phyloP scores from a whole-genome alignment of 495 filamentous ascomycete genomes.

The Penicillium cinerascens region DNA sequence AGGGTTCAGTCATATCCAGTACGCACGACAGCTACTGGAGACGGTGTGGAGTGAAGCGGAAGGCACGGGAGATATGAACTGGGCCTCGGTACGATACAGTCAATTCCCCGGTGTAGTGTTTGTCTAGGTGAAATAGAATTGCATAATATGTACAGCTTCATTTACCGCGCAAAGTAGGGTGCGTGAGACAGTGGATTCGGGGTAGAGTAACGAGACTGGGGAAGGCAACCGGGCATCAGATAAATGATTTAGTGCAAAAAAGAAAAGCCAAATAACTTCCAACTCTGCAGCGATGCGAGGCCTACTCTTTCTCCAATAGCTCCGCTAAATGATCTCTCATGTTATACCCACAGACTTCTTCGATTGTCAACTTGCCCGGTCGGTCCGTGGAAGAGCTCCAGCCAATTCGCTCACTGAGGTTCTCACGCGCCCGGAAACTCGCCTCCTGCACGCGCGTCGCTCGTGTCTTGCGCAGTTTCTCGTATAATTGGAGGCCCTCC shows the following conservation, averaged over 20 bases:
- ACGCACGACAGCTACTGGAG: conserved; percentile 22
- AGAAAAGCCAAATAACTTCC: too few species aligned
- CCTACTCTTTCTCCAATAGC: conserved; percentile 1
- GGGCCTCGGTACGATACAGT: conserved; percentile 27
- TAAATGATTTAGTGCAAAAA: too few species aligned
- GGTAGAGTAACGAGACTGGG: too few species aligned
- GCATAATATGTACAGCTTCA: too few species aligned
- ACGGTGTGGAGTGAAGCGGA: conserved; percentile 16
- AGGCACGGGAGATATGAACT: conserved; percentile 19
- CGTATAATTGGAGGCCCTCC: conserved; percentile 34
- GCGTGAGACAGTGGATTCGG: too few species aligned
- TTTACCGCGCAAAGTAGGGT: too few species aligned
- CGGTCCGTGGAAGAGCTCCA: conserved; percentile 20
- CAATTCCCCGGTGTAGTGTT: conserved; percentile 29
- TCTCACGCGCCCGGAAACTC: conserved; percentile 25
- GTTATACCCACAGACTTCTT: conserved; percentile 29
- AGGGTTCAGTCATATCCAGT: conserved; percentile 27
- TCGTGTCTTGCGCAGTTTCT: conserved; percentile 35
- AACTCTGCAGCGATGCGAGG: too few species aligned
- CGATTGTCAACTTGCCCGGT: conserved; percentile 29
- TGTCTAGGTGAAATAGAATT: conserved; percentile 4
- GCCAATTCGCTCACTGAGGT: conserved; percentile 30
- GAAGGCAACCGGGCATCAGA: too few species aligned
- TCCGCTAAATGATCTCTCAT: conserved; percentile 21
- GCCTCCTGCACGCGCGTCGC: conserved; percentile 41